A percentile compares a stretch with the other conserved stretches of the same genome.
Conservation (phyloP, 2,329 filamentous ascomycete genomes). For the Apiospora marii region DNA sequence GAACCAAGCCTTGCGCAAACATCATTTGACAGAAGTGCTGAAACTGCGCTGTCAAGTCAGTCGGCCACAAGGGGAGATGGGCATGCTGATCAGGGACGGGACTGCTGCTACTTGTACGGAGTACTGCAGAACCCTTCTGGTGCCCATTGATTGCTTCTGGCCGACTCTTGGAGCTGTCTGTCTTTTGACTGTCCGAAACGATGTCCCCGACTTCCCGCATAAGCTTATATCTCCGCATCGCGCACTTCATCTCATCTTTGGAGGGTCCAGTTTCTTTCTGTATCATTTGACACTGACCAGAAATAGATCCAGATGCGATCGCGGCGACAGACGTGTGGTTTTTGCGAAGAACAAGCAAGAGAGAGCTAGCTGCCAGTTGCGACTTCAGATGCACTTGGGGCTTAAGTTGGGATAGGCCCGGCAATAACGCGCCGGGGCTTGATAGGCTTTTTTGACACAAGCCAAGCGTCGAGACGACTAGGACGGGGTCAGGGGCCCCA, state of each 20-base stretch:
- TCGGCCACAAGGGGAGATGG: background rate
- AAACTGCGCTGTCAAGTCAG: background rate
- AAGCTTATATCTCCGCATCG: conserved; percentile 19
- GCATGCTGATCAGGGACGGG: background rate
- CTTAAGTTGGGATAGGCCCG: background rate
- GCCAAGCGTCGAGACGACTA: conserved; percentile 23
- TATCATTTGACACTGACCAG: background rate
- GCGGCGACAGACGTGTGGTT: background rate
- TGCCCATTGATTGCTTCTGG: background rate
- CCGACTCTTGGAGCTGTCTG: background rate
- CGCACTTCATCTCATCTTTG: background rate
- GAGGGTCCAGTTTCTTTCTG: background rate
- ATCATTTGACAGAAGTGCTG: background rate
- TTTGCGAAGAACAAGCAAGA: background rate
- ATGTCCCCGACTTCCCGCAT: background rate
- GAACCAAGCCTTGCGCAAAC: background rate
- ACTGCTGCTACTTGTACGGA: too few species aligned
- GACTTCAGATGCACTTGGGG: conserved; percentile 2
- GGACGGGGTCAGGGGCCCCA: background rate
- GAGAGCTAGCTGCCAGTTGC: background rate
- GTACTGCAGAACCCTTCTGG: background rate
- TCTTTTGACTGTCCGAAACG: background rate
- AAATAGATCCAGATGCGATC: background rate
- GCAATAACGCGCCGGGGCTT: background rate
- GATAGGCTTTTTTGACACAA: conserved; percentile 18